Conservation (phyloP, 2,329 filamentous ascomycete genomes). For the Fusarium sp. region DNA sequence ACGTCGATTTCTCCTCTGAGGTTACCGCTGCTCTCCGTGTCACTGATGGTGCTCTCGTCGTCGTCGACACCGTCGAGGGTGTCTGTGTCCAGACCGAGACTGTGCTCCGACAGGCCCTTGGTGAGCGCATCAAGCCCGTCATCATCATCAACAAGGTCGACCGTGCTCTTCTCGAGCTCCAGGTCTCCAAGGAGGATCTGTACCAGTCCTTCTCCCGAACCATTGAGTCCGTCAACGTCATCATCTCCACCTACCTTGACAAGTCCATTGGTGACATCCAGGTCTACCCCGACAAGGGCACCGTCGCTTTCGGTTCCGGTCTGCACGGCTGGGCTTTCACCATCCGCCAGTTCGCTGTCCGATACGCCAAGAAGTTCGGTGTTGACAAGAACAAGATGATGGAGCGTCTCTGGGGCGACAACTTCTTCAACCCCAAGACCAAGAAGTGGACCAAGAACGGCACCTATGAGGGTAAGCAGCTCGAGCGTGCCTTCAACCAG, state of each 20-base stretch:
- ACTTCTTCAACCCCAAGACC: constrained; percentile 99
- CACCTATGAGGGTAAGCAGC: constrained; percentile 84
- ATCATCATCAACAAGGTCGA: constrained; percentile 99
- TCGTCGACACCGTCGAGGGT: constrained; percentile 99
- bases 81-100: constrained; percentile 99
- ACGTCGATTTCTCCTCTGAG: constrained; percentile 99
- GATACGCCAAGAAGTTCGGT: constrained; percentile 99
- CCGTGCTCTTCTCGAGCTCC: constrained; percentile 97
- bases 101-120: constrained; percentile 97
- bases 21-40: constrained; percentile 99
- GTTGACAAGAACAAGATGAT: constrained; percentile 99
- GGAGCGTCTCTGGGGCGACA: constrained; percentile 99
- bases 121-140: constrained; percentile 99
- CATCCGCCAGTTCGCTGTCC: constrained; percentile 93
- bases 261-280: constrained; percentile 97
- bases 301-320: constrained; percentile 98
- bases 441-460: constrained; percentile 99
- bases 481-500: constrained; percentile 99
- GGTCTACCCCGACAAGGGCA: constrained; percentile 98
- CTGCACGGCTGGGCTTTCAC: constrained; percentile 99
- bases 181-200: constrained; percentile 98
- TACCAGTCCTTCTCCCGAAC: constrained; percentile 99
- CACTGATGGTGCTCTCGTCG: constrained; percentile 98
- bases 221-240: constrained; percentile 99
- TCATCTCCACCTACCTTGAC: constrained; percentile 99